These are phyloP conservation scores for Ophiostoma perfectum DNA, from an alignment of 2,329 filamentous ascomycete species.

Conservation along the genomic window DNA sequence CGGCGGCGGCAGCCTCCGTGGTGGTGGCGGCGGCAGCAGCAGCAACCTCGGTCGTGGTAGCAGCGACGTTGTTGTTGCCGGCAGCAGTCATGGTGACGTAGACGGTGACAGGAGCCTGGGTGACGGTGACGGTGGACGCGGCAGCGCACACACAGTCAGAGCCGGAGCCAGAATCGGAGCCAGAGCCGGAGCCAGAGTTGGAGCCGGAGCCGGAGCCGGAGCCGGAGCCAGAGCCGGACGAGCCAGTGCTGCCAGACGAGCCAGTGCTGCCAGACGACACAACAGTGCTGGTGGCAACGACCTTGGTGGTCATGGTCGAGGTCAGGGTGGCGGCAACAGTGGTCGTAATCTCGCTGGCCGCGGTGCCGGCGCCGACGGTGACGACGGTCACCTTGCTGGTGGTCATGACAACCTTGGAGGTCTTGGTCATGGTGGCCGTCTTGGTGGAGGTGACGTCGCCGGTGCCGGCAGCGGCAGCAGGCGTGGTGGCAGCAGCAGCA, in stretches of 20 bases:
- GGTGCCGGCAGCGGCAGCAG: conserved; percentile 31
- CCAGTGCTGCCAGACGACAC: conserved; percentile 15
- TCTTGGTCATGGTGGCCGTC: conserved; percentile 21
- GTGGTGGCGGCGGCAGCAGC: conserved; percentile 11
- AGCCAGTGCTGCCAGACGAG: conserved; percentile 8
- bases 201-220: not conserved
- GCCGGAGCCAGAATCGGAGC: not conserved
- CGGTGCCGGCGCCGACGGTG: conserved; percentile 9
- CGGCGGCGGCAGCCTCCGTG: not conserved
- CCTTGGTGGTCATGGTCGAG: conserved; percentile 24
- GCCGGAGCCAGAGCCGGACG: not conserved
- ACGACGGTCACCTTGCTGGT: conserved; percentile 18
- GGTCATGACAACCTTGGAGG: conserved; percentile 25
- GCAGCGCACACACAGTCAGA: conserved; percentile 15
- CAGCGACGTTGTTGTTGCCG: conserved; percentile 9
- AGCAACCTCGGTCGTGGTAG: not conserved
- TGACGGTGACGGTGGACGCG: conserved; percentile 20
- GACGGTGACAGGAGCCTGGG: conserved; percentile 21
- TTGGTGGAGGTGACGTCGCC: conserved; percentile 28
- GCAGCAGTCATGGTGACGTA: conserved; percentile 18
- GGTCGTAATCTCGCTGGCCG: conserved; percentile 27
- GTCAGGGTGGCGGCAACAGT: conserved; percentile 29
- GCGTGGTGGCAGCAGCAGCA: conserved; percentile 32
- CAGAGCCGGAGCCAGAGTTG: not conserved
- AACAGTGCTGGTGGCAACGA: conserved; percentile 24